phyloP scores from a whole-genome alignment of 495 filamentous ascomycete genomes.

The Neurospora sp. region DNA sequence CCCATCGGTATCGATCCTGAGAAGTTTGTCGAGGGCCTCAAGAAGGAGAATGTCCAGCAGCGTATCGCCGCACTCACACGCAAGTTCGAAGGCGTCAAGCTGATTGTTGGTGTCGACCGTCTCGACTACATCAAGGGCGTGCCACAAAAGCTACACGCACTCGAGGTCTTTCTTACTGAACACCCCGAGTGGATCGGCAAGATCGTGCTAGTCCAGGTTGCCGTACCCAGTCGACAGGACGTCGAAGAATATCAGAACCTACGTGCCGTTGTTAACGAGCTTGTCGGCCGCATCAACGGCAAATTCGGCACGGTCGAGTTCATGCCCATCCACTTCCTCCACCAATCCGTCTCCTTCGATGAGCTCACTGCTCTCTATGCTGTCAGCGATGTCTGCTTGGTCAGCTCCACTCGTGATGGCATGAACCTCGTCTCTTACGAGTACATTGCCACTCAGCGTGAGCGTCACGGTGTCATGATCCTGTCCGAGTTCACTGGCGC shows the following conservation, averaged over 20 bases:
- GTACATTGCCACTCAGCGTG: conserved; percentile 81
- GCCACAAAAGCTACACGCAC: conserved; percentile 86
- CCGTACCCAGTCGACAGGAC: conserved; percentile 82
- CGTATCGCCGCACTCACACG: conserved; percentile 68
- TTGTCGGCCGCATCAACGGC: conserved; percentile 87
- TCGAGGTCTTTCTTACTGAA: conserved; percentile 82
- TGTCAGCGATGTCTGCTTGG: conserved; percentile 79
- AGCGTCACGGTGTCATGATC: conserved; percentile 79
- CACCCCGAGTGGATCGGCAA: conserved; percentile 89
- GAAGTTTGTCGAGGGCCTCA: conserved; percentile 79
- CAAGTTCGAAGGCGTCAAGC: conserved; percentile 75
- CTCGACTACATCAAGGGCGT: conserved; percentile 95
- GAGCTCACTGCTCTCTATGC: conserved; percentile 91
- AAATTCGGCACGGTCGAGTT: conserved; percentile 89
- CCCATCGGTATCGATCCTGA: conserved; percentile 95
- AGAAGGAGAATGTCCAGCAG: conserved; percentile 67
- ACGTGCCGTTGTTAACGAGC: conserved; percentile 76
- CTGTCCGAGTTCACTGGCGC: conserved; percentile 90
- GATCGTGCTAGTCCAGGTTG: conserved; percentile 86
- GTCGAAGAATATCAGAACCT: conserved; percentile 96
- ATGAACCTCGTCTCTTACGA: conserved; percentile 98
- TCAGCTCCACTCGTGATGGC: conserved; percentile 85
- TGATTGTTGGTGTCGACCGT: conserved; percentile 88
- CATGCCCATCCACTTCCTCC: conserved; percentile 89
- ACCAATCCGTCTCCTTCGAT: conserved; percentile 78